These are phyloP conservation scores for Pezicula radicicola DNA, from an alignment of 2,329 filamentous ascomycete species.

Conservation along the genomic window DNA sequence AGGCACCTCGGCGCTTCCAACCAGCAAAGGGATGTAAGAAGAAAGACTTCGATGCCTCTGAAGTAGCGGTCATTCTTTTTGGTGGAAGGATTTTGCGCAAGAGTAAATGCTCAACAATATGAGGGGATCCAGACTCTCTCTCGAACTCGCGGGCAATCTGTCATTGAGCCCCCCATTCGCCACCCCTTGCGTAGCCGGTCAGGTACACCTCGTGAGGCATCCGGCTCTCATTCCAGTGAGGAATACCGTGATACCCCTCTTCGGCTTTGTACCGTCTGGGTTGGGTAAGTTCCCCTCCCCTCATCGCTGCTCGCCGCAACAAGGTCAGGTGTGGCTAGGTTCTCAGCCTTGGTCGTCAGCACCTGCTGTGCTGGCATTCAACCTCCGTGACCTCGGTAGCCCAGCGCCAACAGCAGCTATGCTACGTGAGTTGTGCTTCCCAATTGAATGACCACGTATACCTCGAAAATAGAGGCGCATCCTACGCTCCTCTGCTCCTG, in stretches of 20 bases:
- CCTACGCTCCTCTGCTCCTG: too few relatives aligned
- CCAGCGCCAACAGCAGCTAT: too few relatives aligned
- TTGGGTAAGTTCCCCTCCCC: neutral
- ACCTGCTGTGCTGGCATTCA: too few relatives aligned
- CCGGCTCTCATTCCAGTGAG: neutral
- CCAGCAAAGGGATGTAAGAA: neutral
- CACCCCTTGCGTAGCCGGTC: neutral
- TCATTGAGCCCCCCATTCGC: neutral
- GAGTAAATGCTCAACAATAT: neutral
- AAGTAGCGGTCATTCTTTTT: constrained; percentile 1
- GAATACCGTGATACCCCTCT: neutral
- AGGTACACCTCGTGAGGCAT: neutral
- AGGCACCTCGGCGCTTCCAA: neutral
- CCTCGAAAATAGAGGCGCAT: too few relatives aligned
- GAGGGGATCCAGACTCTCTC: neutral
- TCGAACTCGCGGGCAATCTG: neutral
- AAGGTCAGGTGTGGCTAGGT: constrained; percentile 1
- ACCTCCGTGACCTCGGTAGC: too few relatives aligned
- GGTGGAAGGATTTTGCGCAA: neutral
- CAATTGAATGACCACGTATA: too few relatives aligned
- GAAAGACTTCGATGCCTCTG: neutral
- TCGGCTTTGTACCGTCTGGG: neutral
- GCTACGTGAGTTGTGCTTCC: too few relatives aligned
- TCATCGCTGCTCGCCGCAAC: neutral
- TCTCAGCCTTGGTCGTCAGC: too few relatives aligned